phyloP scores from a whole-genome alignment of 176 grass and related monocot genomes.

The Hyparrhenia diplandra region DNA sequence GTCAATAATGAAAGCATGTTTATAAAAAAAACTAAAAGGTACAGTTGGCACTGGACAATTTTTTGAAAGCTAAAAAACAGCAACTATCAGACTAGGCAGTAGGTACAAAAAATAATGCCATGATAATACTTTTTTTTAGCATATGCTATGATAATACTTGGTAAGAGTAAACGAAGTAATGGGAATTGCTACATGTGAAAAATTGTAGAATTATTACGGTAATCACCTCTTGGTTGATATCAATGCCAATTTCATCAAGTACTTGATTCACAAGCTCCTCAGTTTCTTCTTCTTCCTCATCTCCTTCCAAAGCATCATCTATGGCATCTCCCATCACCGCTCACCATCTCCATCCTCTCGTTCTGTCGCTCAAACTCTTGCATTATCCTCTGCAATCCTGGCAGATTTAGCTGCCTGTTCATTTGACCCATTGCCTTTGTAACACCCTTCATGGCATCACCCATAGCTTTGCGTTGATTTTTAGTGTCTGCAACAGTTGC shows the following conservation, averaged over 20 bases:
- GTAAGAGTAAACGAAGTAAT: neutral
- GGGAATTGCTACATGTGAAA: neutral
- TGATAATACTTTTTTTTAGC: too few species aligned
- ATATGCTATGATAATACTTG: too few species aligned
- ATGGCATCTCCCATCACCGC: slow-evolving; percentile 73
- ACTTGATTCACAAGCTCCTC: slow-evolving; percentile 82
- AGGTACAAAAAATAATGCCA: neutral
- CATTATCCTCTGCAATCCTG: slow-evolving; percentile 68
- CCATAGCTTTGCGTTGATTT: slow-evolving; percentile 83
- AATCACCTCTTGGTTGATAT: slow-evolving; percentile 57
- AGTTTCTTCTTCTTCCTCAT: slow-evolving; percentile 72
- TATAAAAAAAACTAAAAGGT: neutral
- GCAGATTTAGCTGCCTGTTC: slow-evolving; percentile 72
- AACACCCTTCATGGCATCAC: slow-evolving; percentile 81
- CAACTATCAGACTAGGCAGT: neutral
- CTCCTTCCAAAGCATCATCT: slow-evolving; percentile 66
- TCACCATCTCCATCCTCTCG: slow-evolving; percentile 82
- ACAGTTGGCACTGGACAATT: neutral
- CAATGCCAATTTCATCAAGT: slow-evolving; percentile 77
- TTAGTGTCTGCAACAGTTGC: slow-evolving; percentile 46
- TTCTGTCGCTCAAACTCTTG: slow-evolving; percentile 77
- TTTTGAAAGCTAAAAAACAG: neutral
- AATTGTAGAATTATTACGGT: neutral
- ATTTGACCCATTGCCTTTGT: slow-evolving; percentile 81
- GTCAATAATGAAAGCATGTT: neutral